Evolutionary conservation across 495 filamentous ascomycete genomes (phyloP).

Genomic region (Neurospora sp.): DNA sequence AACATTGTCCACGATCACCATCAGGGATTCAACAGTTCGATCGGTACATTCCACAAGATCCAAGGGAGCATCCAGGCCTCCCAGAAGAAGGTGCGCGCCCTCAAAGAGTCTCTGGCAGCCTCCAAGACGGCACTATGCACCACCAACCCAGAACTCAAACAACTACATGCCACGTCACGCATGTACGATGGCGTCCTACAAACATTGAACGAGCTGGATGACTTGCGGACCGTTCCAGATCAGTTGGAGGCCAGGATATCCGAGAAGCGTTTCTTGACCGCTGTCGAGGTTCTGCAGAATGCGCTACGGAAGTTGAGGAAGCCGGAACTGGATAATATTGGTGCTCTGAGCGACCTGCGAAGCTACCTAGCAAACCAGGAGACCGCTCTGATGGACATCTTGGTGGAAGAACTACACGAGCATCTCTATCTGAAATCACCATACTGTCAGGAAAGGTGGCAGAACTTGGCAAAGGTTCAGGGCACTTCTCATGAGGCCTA

Average conservation of each 20-base stretch:
- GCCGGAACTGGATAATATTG: conserved; percentile 86
- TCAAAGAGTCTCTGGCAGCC: conserved; percentile 73
- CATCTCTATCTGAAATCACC: conserved; percentile 96
- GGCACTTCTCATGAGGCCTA: conserved; percentile 32
- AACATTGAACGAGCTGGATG: conserved; percentile 72
- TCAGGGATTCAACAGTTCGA: conserved; percentile 97
- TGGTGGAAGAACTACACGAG: conserved; percentile 93
- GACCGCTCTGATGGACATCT: conserved; percentile 77
- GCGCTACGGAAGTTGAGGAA: conserved; percentile 70
- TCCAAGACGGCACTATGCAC: conserved; percentile 75
- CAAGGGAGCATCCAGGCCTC: conserved; percentile 85
- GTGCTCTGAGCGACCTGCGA: conserved; percentile 74
- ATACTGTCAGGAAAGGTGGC: conserved; percentile 94
- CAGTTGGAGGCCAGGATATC: conserved; percentile 87
- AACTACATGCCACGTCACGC: conserved; percentile 71
- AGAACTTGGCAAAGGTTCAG: conserved; percentile 49
- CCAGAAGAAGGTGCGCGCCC: conserved; percentile 68
- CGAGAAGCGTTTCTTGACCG: conserved; percentile 88
- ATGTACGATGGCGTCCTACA: conserved; percentile 88
- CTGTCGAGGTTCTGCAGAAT: conserved; percentile 84
- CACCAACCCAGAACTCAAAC: conserved; percentile 86
- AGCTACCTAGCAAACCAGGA: conserved; percentile 91
- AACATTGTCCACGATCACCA: conserved; percentile 97
- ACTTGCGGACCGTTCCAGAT: conserved; percentile 83
- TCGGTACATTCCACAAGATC: conserved; percentile 97